Evolutionary conservation across 805 yeast species (phyloP), one percentile per base, ranked within the genome.

Genomic region (Lachancea kluyveri): DNA sequence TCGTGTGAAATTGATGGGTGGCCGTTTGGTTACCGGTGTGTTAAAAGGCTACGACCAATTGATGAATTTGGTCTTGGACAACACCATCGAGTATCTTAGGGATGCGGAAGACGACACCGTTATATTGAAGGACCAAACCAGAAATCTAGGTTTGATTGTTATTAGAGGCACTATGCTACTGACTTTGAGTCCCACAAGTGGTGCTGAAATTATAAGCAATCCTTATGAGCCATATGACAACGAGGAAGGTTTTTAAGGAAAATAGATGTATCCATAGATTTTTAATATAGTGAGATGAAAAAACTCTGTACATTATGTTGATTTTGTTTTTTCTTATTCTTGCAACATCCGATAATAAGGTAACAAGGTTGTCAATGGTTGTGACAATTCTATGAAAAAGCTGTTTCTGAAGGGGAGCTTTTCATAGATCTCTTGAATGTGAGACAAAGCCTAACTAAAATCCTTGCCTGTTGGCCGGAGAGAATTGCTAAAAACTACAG

Each of bases 31-130:
- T n/a, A 66, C 67, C 11, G 98, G 98, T 21, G 62, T 65, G 1
- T 70, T 90, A 46, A 85, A 83, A 46, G 96, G 97, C 5, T 80
- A 68, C 50, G 94, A 82, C 52, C 87, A 78, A 53, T 66, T 81
- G 50, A 77, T 81, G 85, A 82, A 82, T 59, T 60, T 82, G 46
- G 90, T 82, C 2, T 65, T 82, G 39, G 86, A 80, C 48, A 74
- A 80, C 18, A 79, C 76, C 5, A 63, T 65, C 20, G 96, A 92
- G 56, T 78, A 50, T 28, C 28, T 51, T 40, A 45, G 54, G 52
- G 87, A 78, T 41, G 70, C 78, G n/a, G 78, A 74, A 21, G 84
- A 78, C 36, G 76, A 72, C 17, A 63, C 70, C 10, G 57, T 67
- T 2, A 41, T 40, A 14, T 62, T 67, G 44, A 72, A 73, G 26